A percentile compares a stretch with the other conserved stretches of the same genome.
These are phyloP conservation scores for Bruguiera gymnorhiza DNA, from an alignment of 345 rosid species.

Conservation along the genomic window DNA sequence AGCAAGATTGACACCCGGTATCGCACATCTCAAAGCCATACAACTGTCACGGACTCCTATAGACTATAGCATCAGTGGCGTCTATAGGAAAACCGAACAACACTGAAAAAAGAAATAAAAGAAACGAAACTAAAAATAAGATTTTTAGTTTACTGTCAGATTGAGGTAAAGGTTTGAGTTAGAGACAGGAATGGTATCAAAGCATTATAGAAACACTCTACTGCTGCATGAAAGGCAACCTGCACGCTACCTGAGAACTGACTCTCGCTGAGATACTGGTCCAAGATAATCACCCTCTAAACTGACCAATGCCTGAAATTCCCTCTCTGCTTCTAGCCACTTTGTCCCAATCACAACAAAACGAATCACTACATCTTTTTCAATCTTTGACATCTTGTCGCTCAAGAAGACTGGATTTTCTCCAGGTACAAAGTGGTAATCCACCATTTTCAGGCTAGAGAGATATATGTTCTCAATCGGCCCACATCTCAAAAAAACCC, in stretches of 20 bases:
- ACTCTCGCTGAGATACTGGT: constrained; percentile 36
- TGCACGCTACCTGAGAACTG: not conserved
- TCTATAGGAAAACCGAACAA: no score
- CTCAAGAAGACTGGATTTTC: constrained; percentile 69
- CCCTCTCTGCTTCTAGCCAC: constrained; percentile 88
- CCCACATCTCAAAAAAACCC: constrained; percentile 80
- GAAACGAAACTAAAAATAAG: no score
- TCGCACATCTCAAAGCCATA: no score
- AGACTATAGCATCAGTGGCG: no score
- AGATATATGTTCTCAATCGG: constrained; percentile 59
- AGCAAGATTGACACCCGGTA: no score
- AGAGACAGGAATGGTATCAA: no score
- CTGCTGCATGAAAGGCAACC: no score
- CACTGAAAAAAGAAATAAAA: no score
- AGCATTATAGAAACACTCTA: no score
- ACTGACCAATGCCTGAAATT: constrained; percentile 79
- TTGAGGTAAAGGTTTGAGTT: no score
- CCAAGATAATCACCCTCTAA: constrained; percentile 83
- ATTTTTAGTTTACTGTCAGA: no score
- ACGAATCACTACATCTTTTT: constrained; percentile 50
- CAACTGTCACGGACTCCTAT: no score
- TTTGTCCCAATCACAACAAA: constrained; percentile 66
- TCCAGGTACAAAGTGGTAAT: constrained; percentile 57
- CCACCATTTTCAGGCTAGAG: constrained; percentile 59
- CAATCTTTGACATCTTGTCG: constrained; percentile 59